phyloP scores from a whole-genome alignment of 2,329 filamentous ascomycete genomes.

The Colletotrichum camelliae region DNA sequence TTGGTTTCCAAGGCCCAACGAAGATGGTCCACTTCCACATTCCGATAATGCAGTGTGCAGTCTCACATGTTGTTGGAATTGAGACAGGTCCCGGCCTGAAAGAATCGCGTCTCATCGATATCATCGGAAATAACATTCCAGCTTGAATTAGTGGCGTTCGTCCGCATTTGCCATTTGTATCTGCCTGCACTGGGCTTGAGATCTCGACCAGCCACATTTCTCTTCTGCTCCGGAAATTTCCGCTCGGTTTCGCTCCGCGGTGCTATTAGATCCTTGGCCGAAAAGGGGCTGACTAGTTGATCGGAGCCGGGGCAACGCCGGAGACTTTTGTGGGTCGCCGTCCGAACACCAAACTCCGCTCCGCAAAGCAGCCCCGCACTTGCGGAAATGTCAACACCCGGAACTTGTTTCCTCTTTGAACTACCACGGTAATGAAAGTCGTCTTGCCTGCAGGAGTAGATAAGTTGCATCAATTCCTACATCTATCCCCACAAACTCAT shows the following conservation, averaged over 20 bases:
- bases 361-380: neutral
- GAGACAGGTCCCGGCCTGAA: neutral
- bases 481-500: fast-evolving
- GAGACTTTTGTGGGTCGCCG: neutral
- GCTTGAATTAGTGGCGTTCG: neutral
- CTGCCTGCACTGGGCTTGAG: neutral
- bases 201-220: neutral
- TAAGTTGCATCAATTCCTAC: fast-evolving
- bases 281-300: neutral
- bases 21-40: neutral
- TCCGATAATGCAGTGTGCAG: neutral
- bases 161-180: neutral
- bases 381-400: neutral
- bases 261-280: neutral
- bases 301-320: neutral
- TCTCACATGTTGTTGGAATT: neutral
- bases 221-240: neutral
- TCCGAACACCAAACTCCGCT: neutral
- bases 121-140: neutral
- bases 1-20: neutral
- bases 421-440: neutral
- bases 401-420: neutral
- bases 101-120: neutral
- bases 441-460: neutral
- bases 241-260: neutral